Evolutionary conservation across 1,284 basidiomycete species (phyloP).

Genomic region (Irpex rosettiformis): DNA sequence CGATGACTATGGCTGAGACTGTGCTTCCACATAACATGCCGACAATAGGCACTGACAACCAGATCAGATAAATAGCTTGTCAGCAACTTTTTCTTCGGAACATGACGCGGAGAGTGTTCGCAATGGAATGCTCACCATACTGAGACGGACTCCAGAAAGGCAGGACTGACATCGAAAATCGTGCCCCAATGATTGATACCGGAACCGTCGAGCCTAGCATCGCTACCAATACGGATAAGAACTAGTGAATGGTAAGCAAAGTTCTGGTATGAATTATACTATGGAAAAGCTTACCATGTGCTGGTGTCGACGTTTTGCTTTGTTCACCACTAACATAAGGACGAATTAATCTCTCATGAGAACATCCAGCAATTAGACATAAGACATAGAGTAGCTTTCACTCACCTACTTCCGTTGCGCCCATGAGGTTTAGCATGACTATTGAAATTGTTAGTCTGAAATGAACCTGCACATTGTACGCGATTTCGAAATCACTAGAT

Average conservation of each 20-base stretch:
- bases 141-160: slow-evolving; percentile 83
- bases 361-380: too few relatives aligned
- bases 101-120: too few relatives aligned
- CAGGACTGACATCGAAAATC: slow-evolving; percentile 70
- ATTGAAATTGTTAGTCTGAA: not conserved
- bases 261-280: not conserved
- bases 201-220: slow-evolving; percentile 79
- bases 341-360: not conserved
- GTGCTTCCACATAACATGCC: slow-evolving; percentile 85
- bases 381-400: too few relatives aligned
- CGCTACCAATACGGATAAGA: slow-evolving; percentile 61
- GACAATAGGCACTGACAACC: slow-evolving; percentile 64
- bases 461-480: not conserved
- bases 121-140: slow-evolving; percentile 56
- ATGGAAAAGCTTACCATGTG: slow-evolving; percentile 56
- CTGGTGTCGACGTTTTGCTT: slow-evolving; percentile 67
- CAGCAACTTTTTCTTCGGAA: not conserved
- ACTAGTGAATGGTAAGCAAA: slow-evolving; percentile 40
- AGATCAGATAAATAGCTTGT: not conserved
- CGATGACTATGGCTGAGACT: slow-evolving; percentile 71
- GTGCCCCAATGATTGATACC: slow-evolving; percentile 71
- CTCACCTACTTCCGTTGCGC: slow-evolving; percentile 64
- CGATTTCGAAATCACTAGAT: not conserved
- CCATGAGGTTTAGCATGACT: slow-evolving; percentile 72
- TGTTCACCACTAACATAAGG: slow-evolving; percentile 53